These are phyloP conservation scores for Allium sativum DNA, from an alignment of 106 monocot genomes.

Conservation along the genomic window DNA sequence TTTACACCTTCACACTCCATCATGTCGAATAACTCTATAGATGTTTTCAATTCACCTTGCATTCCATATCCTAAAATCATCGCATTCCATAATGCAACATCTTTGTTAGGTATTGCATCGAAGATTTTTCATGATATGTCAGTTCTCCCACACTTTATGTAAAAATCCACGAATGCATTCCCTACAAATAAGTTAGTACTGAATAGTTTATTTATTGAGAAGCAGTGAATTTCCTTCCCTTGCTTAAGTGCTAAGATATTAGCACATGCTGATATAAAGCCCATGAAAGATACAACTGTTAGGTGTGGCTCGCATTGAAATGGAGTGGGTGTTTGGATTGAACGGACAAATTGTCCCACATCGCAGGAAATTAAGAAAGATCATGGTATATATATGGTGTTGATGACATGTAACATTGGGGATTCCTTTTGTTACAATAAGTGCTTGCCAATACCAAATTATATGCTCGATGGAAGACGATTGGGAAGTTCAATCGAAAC, in stretches of 20 bases:
- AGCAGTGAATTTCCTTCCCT: slow-evolving; percentile 74
- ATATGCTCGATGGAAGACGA: too few relatives aligned
- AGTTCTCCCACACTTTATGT: slow-evolving; percentile 51
- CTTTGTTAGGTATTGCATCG: slow-evolving; percentile 42
- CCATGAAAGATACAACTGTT: slow-evolving; percentile 65
- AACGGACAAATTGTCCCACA: too few relatives aligned
- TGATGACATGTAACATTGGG: too few relatives aligned
- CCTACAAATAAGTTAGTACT: slow-evolving; percentile 51
- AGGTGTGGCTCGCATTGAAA: too few relatives aligned
- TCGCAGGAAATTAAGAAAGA: too few relatives aligned
- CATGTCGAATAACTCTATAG: slow-evolving; percentile 51
- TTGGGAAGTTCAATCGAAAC: too few relatives aligned
- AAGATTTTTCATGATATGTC: slow-evolving; percentile 42
- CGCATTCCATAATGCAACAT: slow-evolving; percentile 86
- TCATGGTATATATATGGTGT: too few relatives aligned
- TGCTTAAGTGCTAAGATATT: slow-evolving; percentile 68
- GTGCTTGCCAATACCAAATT: too few relatives aligned
- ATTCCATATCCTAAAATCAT: slow-evolving; percentile 84
- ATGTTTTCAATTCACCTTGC: slow-evolving; percentile 51
- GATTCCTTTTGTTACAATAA: too few relatives aligned
- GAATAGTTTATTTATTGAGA: slow-evolving; percentile 29
- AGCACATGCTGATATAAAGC: slow-evolving; percentile 55
- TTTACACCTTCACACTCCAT: slow-evolving; percentile 52
- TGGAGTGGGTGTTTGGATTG: too few relatives aligned
- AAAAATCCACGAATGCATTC: slow-evolving; percentile 76